These are phyloP conservation scores for Ogataea saltuana DNA, from an alignment of 805 yeast genomes.

Conservation along the genomic window DNA sequence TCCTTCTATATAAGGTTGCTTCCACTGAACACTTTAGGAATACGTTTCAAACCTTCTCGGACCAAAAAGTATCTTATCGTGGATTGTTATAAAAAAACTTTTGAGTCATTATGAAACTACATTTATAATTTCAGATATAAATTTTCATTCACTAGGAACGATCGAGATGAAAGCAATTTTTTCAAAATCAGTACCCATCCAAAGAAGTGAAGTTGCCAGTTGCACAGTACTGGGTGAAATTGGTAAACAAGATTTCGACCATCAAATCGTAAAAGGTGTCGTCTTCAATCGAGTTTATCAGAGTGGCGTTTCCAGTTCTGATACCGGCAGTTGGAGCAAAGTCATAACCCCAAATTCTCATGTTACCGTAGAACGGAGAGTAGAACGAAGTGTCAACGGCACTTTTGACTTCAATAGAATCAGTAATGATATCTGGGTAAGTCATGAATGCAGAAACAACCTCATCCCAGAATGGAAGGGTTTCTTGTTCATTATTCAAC, in stretches of 20 bases:
- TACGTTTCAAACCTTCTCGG: too few relatives aligned
- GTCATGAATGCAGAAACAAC: conserved; percentile 41
- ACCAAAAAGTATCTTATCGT: too few relatives aligned
- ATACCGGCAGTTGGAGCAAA: conserved; percentile 38
- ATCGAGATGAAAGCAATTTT: conserved; percentile 1
- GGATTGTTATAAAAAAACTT: too few relatives aligned
- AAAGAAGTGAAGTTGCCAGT: conserved; percentile 10
- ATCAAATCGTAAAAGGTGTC: conserved; percentile 34
- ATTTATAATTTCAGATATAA: too few relatives aligned
- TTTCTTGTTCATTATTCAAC: conserved; percentile 34
- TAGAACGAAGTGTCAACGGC: conserved; percentile 43
- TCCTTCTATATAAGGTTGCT: too few relatives aligned
- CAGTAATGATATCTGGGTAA: conserved; percentile 37
- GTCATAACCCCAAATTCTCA: conserved; percentile 41
- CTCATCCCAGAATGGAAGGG: conserved; percentile 47
- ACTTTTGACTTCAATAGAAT: conserved; percentile 34
- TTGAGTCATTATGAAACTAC: too few relatives aligned
- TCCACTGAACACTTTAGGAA: too few relatives aligned
- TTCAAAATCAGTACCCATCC: conserved; percentile 6
- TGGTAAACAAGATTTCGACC: conserved; percentile 36
- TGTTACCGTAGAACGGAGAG: conserved; percentile 44
- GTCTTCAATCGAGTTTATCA: conserved; percentile 37
- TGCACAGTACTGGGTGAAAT: conserved; percentile 42
- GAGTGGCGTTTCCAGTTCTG: conserved; percentile 39
- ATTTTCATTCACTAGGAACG: background rate